Evolutionary conservation across 2,329 filamentous ascomycete species (phyloP), one percentile per base, ranked within the genome.

Genomic region (Epichloe gansuensis): DNA sequence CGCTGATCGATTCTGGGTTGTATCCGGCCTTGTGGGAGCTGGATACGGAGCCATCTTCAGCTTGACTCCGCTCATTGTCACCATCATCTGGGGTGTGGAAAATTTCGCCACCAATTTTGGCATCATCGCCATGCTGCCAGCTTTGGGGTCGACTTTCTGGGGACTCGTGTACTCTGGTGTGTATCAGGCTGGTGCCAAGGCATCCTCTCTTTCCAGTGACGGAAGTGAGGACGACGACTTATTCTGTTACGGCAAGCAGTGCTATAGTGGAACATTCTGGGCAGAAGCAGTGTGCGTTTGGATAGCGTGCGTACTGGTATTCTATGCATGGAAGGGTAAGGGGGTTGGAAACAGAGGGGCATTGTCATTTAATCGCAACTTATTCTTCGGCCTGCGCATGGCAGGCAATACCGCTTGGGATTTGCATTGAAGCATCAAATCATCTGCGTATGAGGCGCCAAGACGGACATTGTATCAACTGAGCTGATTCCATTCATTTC

Each of bases 31-130:
- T 1, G 82, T 98, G 6, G 93, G 93, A 6, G 84, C 90, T 1
- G 93, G 93, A 45, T 97, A 98, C 64, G 93, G 93, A 45, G 91
- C 91, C 35, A 81, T 91, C 23, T 98, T 97, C 72, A 86, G 82
- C 47, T 77, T 97, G 5, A 86, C 87, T 0, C 93, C 93, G 2
- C 91, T 97, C 58, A 88, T 97, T 53, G 86, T 96, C 60, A 89
- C 85, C n/a, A 90, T 96, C 9, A 91, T 98, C 46, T 98, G 93
- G 93, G 93, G 93, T 28, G 90, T 95, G 0, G 91, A 97, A 72
- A 98, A 97, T 66, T 97, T 98, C 65, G 93, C 89, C 54, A 98
- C 93, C 0, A 97, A 98, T 62, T 98, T 91, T 83, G 93, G 93
- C 9, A 91, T 97, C 56, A 83, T 97, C 7, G 90, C 91, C 43